Conservation (phyloP, 2,329 filamentous ascomycete genomes). For the Myriosclerotinia duriaeana region DNA sequence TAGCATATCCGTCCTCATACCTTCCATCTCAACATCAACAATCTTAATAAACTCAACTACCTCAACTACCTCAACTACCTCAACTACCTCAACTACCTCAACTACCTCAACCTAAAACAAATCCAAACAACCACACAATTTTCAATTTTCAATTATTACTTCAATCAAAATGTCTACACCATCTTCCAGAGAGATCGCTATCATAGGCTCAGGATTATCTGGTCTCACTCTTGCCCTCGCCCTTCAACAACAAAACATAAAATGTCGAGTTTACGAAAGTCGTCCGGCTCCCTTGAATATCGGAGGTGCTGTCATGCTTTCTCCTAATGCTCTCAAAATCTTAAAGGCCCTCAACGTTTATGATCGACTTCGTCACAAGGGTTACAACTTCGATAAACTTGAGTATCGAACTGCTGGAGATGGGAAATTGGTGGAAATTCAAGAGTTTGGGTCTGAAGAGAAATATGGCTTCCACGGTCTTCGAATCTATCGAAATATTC, state of each 20-base stretch:
- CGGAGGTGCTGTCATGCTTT: conserved; percentile 58
- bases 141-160: neutral
- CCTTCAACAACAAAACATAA: conserved; percentile 52
- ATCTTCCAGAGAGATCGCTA: conserved; percentile 40
- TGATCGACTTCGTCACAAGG: conserved; percentile 45
- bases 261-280: conserved; percentile 53
- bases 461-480: conserved; percentile 55
- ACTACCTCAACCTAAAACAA: neutral
- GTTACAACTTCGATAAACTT: conserved; percentile 52
- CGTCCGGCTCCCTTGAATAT: conserved; percentile 47
- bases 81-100: neutral
- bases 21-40: neutral
- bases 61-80: neutral
- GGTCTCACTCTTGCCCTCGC: conserved; percentile 57
- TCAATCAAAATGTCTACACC: conserved; percentile 7
- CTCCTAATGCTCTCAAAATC: conserved; percentile 57
- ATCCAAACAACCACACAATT: neutral
- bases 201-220: conserved; percentile 50
- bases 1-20: neutral
- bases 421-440: conserved; percentile 43
- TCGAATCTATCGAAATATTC: conserved; percentile 53
- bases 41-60: neutral
- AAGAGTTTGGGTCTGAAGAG: conserved; percentile 49
- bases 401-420: conserved; percentile 45
- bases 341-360: conserved; percentile 54